Evolutionary conservation across 345 rosid genomes (phyloP).

Genomic region (Dipteronia dyeriana): DNA sequence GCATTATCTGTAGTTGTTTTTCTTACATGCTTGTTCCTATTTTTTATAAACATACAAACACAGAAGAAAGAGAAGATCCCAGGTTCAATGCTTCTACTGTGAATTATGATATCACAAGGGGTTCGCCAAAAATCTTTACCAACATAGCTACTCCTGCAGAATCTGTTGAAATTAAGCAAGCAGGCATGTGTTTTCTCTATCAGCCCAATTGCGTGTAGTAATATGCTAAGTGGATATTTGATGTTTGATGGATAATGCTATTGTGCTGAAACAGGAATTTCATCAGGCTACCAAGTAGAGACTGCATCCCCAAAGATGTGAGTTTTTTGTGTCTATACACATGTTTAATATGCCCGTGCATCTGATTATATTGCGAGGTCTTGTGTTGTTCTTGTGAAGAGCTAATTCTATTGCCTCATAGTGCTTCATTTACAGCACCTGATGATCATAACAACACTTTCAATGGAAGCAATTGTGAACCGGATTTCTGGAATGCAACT

Average conservation of each 20-base stretch:
- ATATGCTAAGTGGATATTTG: constrained; percentile 6
- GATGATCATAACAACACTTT: constrained; percentile 24
- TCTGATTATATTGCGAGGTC: too few species aligned
- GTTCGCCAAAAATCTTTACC: constrained; percentile 14
- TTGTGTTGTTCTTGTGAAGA: constrained; percentile 11
- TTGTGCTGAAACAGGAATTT: constrained; percentile 46
- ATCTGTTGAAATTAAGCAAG: constrained; percentile 32
- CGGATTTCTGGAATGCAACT: constrained; percentile 33
- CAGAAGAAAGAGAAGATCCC: constrained; percentile 26
- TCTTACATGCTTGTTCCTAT: constrained; percentile 1
- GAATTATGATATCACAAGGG: constrained; percentile 21
- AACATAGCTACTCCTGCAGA: constrained; percentile 17
- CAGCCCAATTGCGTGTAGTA: constrained; percentile 13
- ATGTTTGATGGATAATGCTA: constrained; percentile 13
- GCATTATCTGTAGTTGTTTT: constrained; percentile 10
- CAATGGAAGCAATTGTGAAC: constrained; percentile 28
- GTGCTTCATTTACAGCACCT: constrained; percentile 28
- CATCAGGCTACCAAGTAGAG: constrained; percentile 35
- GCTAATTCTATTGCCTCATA: constrained; percentile 27
- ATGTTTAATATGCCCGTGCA: too few species aligned
- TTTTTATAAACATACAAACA: constrained; percentile 22
- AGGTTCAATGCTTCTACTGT: constrained; percentile 20
- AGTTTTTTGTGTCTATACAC: constrained; percentile 16
- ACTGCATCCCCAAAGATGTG: constrained; percentile 48
- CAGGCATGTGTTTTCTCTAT: constrained; percentile 37